phyloP scores from a whole-genome alignment of 2,329 filamentous ascomycete genomes.

The Chaetomiaceae sp. region DNA sequence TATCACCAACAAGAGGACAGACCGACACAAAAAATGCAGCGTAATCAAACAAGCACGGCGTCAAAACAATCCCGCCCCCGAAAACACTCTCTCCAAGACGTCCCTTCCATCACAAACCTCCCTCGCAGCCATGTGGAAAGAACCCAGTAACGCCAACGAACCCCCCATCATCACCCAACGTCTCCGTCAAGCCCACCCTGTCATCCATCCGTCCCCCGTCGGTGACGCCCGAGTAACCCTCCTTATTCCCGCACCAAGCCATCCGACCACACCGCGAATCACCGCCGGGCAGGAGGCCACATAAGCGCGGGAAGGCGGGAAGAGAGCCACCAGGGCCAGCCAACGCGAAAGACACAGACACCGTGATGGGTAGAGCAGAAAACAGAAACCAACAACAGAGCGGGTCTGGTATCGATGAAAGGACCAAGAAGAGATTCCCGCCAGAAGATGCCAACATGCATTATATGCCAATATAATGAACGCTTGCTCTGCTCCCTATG shows the following conservation, averaged over 20 bases:
- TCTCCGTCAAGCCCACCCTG: neutral
- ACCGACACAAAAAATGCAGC: slow-evolving; percentile 9
- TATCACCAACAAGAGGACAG: slow-evolving; percentile 10
- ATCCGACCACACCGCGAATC: slow-evolving; percentile 9
- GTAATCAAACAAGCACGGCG: neutral
- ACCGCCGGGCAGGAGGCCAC: slow-evolving; percentile 4
- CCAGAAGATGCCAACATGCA: slow-evolving; percentile 13
- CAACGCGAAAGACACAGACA: neutral
- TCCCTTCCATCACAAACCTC: neutral
- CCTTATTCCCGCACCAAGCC: no score
- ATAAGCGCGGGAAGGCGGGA: neutral
- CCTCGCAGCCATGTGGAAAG: no score
- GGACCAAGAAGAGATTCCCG: neutral
- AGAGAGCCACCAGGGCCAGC: no score
- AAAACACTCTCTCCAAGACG: slow-evolving; percentile 4
- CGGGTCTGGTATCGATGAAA: neutral
- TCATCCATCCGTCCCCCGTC: no score
- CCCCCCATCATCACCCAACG: no score
- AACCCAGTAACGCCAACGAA: slow-evolving; percentile 1
- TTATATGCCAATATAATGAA: slow-evolving; percentile 8
- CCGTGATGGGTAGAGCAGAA: neutral
- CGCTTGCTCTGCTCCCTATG: neutral
- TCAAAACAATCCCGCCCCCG: neutral
- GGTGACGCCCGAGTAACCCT: no score
- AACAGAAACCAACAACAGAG: neutral